Evolutionary conservation across 257 asterid genomes (phyloP).

Genomic region (Verbascum thapsus): DNA sequence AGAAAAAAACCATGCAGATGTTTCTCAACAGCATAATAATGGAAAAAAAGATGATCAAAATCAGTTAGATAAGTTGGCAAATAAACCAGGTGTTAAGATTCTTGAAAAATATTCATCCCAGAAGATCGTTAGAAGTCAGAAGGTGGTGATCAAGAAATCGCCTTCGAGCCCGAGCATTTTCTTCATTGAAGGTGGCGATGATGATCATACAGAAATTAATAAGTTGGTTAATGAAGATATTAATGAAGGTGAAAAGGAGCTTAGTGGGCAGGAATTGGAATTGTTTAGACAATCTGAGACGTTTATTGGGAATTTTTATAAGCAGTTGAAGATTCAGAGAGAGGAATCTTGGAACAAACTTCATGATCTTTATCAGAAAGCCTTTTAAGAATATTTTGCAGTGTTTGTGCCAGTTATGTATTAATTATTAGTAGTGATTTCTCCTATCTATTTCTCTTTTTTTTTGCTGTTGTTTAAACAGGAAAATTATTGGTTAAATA

Average conservation of each 20-base stretch:
- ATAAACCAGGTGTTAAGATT: slow-evolving; percentile 7
- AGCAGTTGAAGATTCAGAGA: slow-evolving; percentile 69
- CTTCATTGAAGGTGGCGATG: slow-evolving; percentile 40
- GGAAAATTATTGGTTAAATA: no score
- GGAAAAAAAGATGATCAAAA: not conserved
- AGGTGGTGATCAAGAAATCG: slow-evolving; percentile 26
- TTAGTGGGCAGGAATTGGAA: slow-evolving; percentile 56
- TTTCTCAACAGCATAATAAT: no score
- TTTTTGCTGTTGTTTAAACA: no score
- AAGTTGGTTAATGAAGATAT: slow-evolving; percentile 18
- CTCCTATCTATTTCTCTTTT: no score
- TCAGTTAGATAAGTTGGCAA: not conserved
- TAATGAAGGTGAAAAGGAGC: slow-evolving; percentile 32
- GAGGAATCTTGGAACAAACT: slow-evolving; percentile 52
- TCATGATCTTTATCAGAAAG: slow-evolving; percentile 37
- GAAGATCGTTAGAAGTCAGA: slow-evolving; percentile 23
- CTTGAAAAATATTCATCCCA: slow-evolving; percentile 31
- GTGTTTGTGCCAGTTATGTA: no score
- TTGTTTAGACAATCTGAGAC: slow-evolving; percentile 59
- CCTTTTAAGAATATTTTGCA: slow-evolving; percentile 24
- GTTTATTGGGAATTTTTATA: slow-evolving; percentile 67
- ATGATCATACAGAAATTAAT: slow-evolving; percentile 24
- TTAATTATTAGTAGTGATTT: no score
- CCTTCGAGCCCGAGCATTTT: slow-evolving; percentile 46
- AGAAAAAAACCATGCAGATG: slow-evolving; percentile 17